Conservation (phyloP, 2,329 filamentous ascomycete genomes). For the Mariannaea elegans region DNA sequence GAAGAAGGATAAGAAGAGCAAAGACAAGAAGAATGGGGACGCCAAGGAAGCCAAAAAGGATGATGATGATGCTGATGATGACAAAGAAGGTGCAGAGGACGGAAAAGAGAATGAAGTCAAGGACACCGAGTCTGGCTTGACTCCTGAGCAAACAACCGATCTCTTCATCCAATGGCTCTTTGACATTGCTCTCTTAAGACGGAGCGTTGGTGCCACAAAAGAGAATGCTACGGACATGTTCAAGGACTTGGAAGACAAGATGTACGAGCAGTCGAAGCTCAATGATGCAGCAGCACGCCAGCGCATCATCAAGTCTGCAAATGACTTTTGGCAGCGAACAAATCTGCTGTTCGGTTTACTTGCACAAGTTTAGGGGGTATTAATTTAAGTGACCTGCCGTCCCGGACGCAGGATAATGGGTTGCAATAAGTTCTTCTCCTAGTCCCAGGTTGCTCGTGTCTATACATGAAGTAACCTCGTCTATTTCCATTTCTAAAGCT, state of each 20-base stretch:
- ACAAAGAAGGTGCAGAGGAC: constrained; percentile 21
- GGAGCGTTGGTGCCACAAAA: constrained; percentile 50
- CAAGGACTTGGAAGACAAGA: constrained; percentile 55
- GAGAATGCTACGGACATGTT: constrained; percentile 43
- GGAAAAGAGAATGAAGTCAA: constrained; percentile 21
- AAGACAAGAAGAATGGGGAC: not conserved
- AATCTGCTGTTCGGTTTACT: constrained; percentile 84
- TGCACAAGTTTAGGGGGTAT: constrained; percentile 45
- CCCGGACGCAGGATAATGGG: constrained; percentile 4
- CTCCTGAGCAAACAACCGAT: constrained; percentile 50
- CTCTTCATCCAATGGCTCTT: constrained; percentile 69
- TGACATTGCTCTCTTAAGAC: constrained; percentile 62
- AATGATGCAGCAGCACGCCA: constrained; percentile 58
- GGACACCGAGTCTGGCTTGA: constrained; percentile 8
- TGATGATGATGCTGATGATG: constrained; percentile 17
- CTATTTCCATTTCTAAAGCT: not conserved
- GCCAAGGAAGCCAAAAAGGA: constrained; percentile 14
- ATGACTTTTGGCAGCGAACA: constrained; percentile 86
- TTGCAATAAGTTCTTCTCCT: not conserved
- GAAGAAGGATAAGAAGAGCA: constrained; percentile 14
- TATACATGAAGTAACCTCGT: not conserved
- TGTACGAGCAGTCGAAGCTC: constrained; percentile 57
- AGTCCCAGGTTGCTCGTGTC: not conserved
- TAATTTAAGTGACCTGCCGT: constrained; percentile 16
- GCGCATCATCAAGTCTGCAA: constrained; percentile 69